A percentile compares a stretch with the other conserved stretches of the same genome.
Evolutionary conservation across 2,329 filamentous ascomycete genomes (phyloP).

Genomic region (Penicillium digitatum): DNA sequence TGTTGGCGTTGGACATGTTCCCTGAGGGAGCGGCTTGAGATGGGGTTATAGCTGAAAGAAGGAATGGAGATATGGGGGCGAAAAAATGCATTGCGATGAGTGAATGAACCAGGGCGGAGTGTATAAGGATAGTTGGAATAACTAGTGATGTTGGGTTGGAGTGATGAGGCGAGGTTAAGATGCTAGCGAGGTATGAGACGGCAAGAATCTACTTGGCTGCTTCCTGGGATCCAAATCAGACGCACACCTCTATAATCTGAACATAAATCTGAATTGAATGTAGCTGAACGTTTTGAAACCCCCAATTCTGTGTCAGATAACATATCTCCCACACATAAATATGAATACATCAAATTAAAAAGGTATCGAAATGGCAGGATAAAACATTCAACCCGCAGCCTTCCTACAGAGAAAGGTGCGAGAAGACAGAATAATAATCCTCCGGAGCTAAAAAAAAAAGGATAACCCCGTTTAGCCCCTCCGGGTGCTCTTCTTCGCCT

Average conservation of each 20-base stretch:
- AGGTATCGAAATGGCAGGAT: slow-evolving; percentile 22
- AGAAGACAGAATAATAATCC: slow-evolving; percentile 14
- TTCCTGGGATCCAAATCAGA: neutral
- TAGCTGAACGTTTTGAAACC: slow-evolving; percentile 4
- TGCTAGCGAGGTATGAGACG: neutral
- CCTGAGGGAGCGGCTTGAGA: neutral
- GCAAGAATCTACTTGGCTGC: neutral
- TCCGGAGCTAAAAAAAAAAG: neutral
- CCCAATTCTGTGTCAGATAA: neutral
- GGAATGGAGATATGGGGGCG: neutral
- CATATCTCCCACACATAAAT: slow-evolving; percentile 6
- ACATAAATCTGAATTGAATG: neutral
- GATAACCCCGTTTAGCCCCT: slow-evolving; percentile 38
- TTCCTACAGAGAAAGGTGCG: slow-evolving; percentile 3
- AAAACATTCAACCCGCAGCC: slow-evolving; percentile 16
- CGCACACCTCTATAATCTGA: neutral
- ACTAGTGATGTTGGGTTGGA: neutral
- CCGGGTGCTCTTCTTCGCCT: slow-evolving; percentile 60
- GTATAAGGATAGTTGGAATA: neutral
- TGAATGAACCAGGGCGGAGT: neutral
- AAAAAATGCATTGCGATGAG: neutral
- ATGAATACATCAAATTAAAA: slow-evolving; percentile 23
- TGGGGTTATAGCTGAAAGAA: neutral
- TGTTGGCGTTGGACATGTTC: neutral
- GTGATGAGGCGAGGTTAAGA: neutral